Evolutionary conservation across 2,329 filamentous ascomycete genomes (phyloP), one percentile per base, ranked within the genome.

Genomic region (Sporothrix inflata): DNA sequence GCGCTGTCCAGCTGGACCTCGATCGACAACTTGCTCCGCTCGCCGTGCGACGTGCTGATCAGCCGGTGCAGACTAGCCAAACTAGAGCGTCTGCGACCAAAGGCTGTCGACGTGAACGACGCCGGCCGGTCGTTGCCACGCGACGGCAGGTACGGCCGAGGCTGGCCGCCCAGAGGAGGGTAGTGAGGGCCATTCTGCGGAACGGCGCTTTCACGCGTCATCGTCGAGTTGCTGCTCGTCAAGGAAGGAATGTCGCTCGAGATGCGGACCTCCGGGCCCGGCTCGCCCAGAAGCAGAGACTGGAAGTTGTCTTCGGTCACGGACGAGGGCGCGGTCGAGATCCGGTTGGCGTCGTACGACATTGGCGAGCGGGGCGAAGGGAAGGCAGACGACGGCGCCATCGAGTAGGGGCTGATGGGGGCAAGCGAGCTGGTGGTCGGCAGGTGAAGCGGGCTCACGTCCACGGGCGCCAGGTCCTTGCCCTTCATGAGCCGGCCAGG

Each of bases 191-290:
- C 80, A 79, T 81, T 76, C 73, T 81, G 76, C 73, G 80, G 75
- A 60, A 86, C 85, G 47, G 83, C 83, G 76, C 91, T 92, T 75
- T 92, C 90, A 61, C 89, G 87, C 7, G 90, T 91, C 88, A 91
- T 93, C 11, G 91, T 93, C 11, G 92, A 94, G 76, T 91, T 90
- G 78, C 91, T 93, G 78, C 91, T 94, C 1, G 91, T 92, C 75
- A 90, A 81, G 1, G 92, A 94, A 2, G 92, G 91, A 16, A 93
- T 89, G 76, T 93, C 92, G 74, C 80, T 78, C 0, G 92, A 94
- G 47, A 91, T 87, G 63, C 92, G 89, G 7, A 89, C 83, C 76
- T 94, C 91, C 0, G 91, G 92, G 0, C 90, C 91, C 24, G 91
- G 91, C 75, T 94, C 92, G 70, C 91, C 91, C 80, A 93, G 87